Conservation (phyloP, 2,329 filamentous ascomycete genomes). For the Domatiomyces globalis region DNA sequence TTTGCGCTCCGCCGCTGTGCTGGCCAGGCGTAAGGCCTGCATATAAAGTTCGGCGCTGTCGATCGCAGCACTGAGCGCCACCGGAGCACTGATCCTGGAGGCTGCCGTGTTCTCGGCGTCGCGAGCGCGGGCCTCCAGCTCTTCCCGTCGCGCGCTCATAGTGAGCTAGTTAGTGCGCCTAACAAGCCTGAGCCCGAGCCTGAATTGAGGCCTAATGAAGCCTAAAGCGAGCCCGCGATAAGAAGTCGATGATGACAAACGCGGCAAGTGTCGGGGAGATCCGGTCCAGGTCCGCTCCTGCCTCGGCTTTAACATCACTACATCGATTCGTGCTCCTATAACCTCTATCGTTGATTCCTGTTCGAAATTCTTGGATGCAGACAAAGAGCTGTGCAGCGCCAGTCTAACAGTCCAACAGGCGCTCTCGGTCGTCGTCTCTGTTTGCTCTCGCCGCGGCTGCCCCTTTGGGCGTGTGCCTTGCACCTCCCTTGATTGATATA, state of each 20-base stretch:
- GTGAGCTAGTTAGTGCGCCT: background rate
- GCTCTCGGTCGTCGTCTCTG: background rate
- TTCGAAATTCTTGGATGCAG: too few relatives aligned
- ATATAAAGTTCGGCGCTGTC: slow-evolving; percentile 68
- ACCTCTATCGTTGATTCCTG: background rate
- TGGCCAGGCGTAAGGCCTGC: slow-evolving; percentile 52
- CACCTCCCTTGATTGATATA: background rate
- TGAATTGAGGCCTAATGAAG: background rate
- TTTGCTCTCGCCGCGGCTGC: background rate
- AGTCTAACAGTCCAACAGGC: too few relatives aligned
- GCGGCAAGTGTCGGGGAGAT: background rate
- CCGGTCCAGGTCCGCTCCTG: background rate
- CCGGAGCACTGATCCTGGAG: slow-evolving; percentile 29
- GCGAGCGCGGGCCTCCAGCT: slow-evolving; percentile 12
- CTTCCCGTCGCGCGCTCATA: slow-evolving; percentile 6
- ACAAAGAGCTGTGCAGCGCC: too few relatives aligned
- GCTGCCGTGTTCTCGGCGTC: slow-evolving; percentile 9
- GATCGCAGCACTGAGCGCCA: slow-evolving; percentile 63
- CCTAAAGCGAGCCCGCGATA: slow-evolving; percentile 1
- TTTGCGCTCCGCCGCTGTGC: slow-evolving; percentile 47
- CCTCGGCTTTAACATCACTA: background rate
- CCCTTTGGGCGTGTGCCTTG: background rate
- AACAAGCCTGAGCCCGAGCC: background rate
- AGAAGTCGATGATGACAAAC: background rate
- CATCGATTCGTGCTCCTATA: background rate